A percentile compares a stretch with the other conserved stretches of the same genome.
These are phyloP conservation scores for Fusarium sulawesiense DNA, from an alignment of 2,329 filamentous ascomycete species.

Conservation along the genomic window DNA sequence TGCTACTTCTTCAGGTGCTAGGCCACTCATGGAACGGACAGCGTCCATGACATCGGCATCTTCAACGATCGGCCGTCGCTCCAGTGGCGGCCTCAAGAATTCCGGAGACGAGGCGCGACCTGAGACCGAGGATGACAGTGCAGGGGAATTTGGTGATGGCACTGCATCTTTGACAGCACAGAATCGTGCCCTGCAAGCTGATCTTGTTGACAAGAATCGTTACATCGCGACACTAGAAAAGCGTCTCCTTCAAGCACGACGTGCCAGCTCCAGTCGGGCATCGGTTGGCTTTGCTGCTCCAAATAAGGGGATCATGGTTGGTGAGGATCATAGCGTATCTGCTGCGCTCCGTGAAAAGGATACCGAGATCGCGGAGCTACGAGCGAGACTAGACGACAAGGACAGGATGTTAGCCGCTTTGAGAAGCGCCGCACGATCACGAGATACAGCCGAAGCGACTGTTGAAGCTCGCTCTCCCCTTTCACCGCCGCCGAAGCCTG, in stretches of 20 bases:
- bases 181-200: slow-evolving; percentile 91
- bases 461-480: slow-evolving; percentile 50
- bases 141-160: slow-evolving; percentile 88
- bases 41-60: slow-evolving; percentile 74
- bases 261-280: slow-evolving; percentile 88
- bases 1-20: slow-evolving; percentile 68
- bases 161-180: slow-evolving; percentile 85
- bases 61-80: slow-evolving; percentile 68
- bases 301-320: slow-evolving; percentile 74
- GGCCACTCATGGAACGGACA: slow-evolving; percentile 69
- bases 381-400: slow-evolving; percentile 90
- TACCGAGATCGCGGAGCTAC: slow-evolving; percentile 89
- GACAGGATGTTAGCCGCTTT: slow-evolving; percentile 92
- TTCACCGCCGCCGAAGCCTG: slow-evolving; percentile 17
- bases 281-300: slow-evolving; percentile 76
- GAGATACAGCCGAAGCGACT: slow-evolving; percentile 78
- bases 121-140: slow-evolving; percentile 73
- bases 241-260: slow-evolving; percentile 86
- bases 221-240: slow-evolving; percentile 97
- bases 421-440: slow-evolving; percentile 84
- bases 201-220: slow-evolving; percentile 94
- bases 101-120: slow-evolving; percentile 55
- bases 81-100: slow-evolving; percentile 57
- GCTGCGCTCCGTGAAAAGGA: slow-evolving; percentile 87
- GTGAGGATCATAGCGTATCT: slow-evolving; percentile 81